Percentiles rank a stretch among this genome's conserved stretches.
Conservation (phyloP, 805 yeast species). For the Myxozyma geophila region DNA sequence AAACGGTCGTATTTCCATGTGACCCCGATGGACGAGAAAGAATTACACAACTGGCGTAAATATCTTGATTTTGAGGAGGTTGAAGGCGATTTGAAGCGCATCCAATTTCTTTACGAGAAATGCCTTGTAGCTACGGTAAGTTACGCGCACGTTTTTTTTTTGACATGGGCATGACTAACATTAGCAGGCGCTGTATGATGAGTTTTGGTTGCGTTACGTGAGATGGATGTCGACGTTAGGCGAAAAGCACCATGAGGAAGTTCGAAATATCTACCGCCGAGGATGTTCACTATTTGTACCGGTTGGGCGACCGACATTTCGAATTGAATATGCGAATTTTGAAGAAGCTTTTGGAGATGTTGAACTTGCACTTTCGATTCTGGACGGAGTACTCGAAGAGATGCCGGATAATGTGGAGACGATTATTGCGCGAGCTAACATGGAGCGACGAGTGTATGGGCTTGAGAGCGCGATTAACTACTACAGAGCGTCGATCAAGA, state of each 20-base stretch:
- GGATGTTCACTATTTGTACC: constrained; percentile 51
- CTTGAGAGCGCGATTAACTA: constrained; percentile 31
- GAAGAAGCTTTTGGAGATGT: constrained; percentile 41
- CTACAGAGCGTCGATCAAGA: constrained; percentile 28
- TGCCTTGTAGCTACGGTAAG: constrained; percentile 60
- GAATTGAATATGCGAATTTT: constrained; percentile 44
- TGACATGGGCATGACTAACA: background rate
- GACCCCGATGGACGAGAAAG: constrained; percentile 51
- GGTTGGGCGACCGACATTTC: constrained; percentile 38
- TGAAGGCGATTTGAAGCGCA: constrained; percentile 41
- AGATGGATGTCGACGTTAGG: constrained; percentile 53
- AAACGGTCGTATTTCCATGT: constrained; percentile 63
- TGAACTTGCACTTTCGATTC: constrained; percentile 41
- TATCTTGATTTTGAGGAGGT: constrained; percentile 63
- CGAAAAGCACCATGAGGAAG: constrained; percentile 41
- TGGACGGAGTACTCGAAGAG: constrained; percentile 37
- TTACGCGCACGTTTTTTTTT: background rate
- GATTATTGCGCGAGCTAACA: constrained; percentile 38
- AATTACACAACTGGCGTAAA: constrained; percentile 59
- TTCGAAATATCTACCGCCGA: constrained; percentile 55
- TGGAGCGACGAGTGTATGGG: constrained; percentile 39
- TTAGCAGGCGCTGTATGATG: constrained; percentile 54
- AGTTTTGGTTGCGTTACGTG: constrained; percentile 71
- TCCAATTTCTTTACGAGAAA: constrained; percentile 66
- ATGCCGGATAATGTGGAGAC: constrained; percentile 43